Conservation (phyloP, 2,329 filamentous ascomycete species). For the Coniochaeta sp. region DNA sequence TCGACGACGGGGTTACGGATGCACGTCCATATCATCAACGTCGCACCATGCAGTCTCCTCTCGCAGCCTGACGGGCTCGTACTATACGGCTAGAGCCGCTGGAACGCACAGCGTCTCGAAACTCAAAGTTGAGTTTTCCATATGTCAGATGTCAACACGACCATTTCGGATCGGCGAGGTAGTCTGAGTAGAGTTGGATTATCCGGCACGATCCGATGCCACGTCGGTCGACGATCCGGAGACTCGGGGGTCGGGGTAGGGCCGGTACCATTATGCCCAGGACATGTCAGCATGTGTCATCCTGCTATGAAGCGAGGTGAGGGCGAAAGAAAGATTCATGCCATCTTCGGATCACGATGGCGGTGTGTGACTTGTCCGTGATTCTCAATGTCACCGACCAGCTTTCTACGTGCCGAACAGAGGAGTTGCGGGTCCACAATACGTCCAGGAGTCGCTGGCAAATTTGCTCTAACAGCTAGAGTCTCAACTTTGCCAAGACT, state of each 20-base stretch:
- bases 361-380: background rate
- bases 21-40: background rate
- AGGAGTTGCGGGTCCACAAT: background rate
- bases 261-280: background rate
- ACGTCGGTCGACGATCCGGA: background rate
- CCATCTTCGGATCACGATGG: background rate
- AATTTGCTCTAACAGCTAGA: conserved; percentile 1
- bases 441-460: background rate
- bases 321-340: background rate
- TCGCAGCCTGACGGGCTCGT: background rate
- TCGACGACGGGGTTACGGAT: background rate
- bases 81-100: background rate
- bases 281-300: conserved; percentile 1
- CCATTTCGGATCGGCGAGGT: background rate
- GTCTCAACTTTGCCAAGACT: conserved; percentile 5
- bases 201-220: background rate
- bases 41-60: background rate
- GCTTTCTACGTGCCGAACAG: no score
- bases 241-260: background rate
- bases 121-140: background rate
- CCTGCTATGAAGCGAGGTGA: background rate
- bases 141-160: background rate
- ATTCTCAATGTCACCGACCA: background rate
- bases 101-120: background rate
- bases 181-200: background rate